Percentiles rank a stretch among this genome's conserved stretches.
phyloP scores from a whole-genome alignment of 202 grass and related monocot species.

The Brachypodium distachyon region DNA sequence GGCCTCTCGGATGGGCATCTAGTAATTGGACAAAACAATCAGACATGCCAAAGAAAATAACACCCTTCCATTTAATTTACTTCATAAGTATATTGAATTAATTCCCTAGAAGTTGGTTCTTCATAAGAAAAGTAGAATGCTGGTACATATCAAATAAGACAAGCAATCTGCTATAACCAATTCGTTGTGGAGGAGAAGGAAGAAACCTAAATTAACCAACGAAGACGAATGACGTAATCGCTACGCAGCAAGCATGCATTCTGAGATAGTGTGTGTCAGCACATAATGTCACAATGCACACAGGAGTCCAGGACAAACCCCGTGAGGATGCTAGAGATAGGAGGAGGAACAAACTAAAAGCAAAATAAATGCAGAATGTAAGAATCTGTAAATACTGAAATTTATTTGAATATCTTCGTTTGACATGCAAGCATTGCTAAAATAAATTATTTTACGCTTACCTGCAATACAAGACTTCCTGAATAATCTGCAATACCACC shows the following conservation, averaged over 20 bases:
- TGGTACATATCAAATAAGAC: background rate
- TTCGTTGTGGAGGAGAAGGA: background rate
- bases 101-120: background rate
- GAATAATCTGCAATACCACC: conserved; percentile 98
- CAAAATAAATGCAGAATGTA: background rate
- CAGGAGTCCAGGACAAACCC: background rate
- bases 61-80: background rate
- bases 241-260: background rate
- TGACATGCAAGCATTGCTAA: background rate
- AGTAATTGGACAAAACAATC: conserved; percentile 13
- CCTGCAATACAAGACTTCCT: conserved; percentile 92
- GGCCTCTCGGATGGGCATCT: conserved; percentile 96
- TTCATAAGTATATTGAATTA: background rate
- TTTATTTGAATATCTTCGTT: background rate
- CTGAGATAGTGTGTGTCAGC: background rate
- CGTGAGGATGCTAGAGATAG: background rate
- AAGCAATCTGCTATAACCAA: background rate
- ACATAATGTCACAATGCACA: background rate
- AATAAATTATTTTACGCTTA: conserved; percentile 3
- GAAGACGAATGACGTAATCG: background rate
- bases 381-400: background rate
- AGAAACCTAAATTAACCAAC: background rate
- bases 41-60: conserved; percentile 12
- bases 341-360: background rate
- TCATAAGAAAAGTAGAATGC: background rate